Base-by-base conservation (phyloP, 2,329 filamentous ascomycete species). In the Colletotrichum cordylinicola region DNA sequence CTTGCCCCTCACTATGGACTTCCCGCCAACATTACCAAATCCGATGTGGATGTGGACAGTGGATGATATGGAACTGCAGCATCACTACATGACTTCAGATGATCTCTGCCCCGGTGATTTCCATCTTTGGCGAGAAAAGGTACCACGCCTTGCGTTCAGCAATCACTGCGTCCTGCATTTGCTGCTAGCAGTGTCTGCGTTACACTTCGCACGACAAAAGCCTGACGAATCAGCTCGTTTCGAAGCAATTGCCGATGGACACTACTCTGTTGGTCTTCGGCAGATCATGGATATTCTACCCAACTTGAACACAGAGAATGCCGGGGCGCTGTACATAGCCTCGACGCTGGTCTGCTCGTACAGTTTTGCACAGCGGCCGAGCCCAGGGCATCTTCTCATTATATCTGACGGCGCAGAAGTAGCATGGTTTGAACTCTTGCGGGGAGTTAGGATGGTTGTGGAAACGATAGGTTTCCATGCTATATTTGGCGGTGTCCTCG, bases 361-460 rank as follows among this genome's bases (percentile, higher is more conserved):
- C 8, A 70, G 64, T 10, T 78, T 77, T 18, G 77, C 75, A 15
- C 48, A 60, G 21, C 55, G 52, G n/a, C 76, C 78, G 7, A 65
- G 66, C 35, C 67, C 74, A 8, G 79, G 77, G 1, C 65, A 80
- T 35, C 62, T 80, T 13, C 62, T 80, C 4, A 64, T 80, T 21
- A 67, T 78, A 16, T 75, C 79, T 0, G 75, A 73, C n/a, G 62
- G 74, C 12, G 70, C 72, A 16, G 68, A 77, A 18, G 78, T 79
- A 8, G 62, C 78, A 2, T 79, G 78, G 78, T 52, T 79, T 9
- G 61, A 78, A 16, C 64, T 79, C 4, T 48, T 79, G 6, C 29
- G 70, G 8, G 78, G 78, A 8, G 78, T 79, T n/a, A 66, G 67
- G 31, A 73, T 79, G n/a, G 77, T 79, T 7, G 56, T 78, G 37